Conservation (phyloP, 352 stramenopile species). For the Phytophthora pistaciae region DNA sequence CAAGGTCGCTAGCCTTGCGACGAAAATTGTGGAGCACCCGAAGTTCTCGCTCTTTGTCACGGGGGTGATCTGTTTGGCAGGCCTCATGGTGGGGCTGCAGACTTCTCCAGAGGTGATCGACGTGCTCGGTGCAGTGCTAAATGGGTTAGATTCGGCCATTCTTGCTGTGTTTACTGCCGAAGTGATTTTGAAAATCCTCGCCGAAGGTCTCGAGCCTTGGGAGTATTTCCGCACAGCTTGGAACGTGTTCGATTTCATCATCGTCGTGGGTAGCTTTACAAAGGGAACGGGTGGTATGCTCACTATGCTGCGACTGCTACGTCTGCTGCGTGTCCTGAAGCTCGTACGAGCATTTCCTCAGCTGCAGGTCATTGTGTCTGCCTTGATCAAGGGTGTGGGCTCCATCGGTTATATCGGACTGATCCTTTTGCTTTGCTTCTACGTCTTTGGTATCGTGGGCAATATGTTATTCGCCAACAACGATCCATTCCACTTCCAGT, state of each 20-base stretch:
- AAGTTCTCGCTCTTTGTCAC: conserved; percentile 82
- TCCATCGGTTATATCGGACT: conserved; percentile 92
- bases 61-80: conserved; percentile 76
- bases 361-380: conserved; percentile 91
- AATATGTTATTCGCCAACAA: conserved; percentile 92
- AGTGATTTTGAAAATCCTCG: conserved; percentile 79
- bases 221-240: conserved; percentile 75
- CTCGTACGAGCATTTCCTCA: conserved; percentile 89
- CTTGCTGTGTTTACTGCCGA: conserved; percentile 82
- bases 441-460: conserved; percentile 92
- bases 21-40: conserved; percentile 66
- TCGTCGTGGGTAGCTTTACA: conserved; percentile 81
- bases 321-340: conserved; percentile 89
- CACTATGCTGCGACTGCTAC: conserved; percentile 84
- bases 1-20: conserved; percentile 42
- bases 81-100: conserved; percentile 82
- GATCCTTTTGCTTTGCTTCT: conserved; percentile 92
- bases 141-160: conserved; percentile 70
- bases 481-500: conserved; percentile 91
- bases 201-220: conserved; percentile 83
- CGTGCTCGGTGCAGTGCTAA: conserved; percentile 57
- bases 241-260: conserved; percentile 91
- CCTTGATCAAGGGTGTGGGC: conserved; percentile 87
- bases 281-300: conserved; percentile 78
- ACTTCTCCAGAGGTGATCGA: conserved; percentile 65